Evolutionary conservation across 352 stramenopile species (phyloP), one percentile per base, ranked within the genome.

Genomic region (Globisporangium radiosum): DNA sequence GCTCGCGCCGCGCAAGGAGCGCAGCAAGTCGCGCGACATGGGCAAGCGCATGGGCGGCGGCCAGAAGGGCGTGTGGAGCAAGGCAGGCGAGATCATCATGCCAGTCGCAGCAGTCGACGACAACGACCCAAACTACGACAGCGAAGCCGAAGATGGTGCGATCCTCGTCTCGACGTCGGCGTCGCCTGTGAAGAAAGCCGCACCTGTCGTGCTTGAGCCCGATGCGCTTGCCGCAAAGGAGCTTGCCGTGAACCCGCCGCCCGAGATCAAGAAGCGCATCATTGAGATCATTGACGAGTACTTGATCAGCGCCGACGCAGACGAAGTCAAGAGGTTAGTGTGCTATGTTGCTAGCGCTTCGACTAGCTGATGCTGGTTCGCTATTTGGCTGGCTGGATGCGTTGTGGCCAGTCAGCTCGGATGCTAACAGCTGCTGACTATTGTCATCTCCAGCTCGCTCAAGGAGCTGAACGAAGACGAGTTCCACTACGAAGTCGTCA

Each of bases 101-200:
- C 63, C 77, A n/a, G 81, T 90, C 19, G 63, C 70, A 17, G 64
- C 82, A 1, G 58, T 96, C 4, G 92, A 98, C 66, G 74, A 89
- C 58, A 70, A 97, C 39, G 95, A 98, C 80, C 95, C 95, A 8
- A 91, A 97, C 52, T 98, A 90, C 61, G 90, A 98, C 66, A 96
- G 91, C 60, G 89, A 97, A 63, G 85, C 70, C 36, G 90, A 97
- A 59, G 78, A 91, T 25, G 92, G 95, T 58, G 83, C 97, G 38
- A 74, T 98, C 52, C 71, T 95, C 5, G 76, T 95, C 15, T 89
- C 81, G 17, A 81, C 73, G 1, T 70, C 62, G 33, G 62, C 63
- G 11, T 81, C 75, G 19, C 75, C 80, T 0, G 66, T 73, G 55
- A 78, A 64, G 52, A 81, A 79, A 51, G 53, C 72, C 38, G 71